These are phyloP conservation scores for Backusella tarrabulga DNA, from an alignment of 192 early-diverging fungal species.

Conservation along the genomic window DNA sequence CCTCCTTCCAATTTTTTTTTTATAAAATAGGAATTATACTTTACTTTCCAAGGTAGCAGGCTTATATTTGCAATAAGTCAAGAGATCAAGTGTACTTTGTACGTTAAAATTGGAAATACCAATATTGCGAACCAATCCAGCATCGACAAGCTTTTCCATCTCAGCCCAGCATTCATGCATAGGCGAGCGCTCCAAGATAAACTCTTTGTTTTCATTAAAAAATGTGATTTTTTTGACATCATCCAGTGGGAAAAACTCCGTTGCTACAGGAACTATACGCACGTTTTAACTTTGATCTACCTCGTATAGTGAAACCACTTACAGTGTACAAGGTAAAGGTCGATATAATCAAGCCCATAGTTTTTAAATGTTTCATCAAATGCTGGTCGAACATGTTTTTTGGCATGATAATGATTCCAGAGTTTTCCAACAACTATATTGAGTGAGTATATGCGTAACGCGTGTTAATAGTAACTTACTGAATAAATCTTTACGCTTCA, in stretches of 20 bases:
- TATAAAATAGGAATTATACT: not conserved
- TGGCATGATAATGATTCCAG: too few species aligned
- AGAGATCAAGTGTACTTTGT: constrained; percentile 45
- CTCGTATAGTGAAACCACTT: not conserved
- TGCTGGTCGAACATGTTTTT: too few species aligned
- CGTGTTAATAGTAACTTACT: not conserved
- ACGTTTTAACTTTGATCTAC: not conserved
- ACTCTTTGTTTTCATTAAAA: constrained; percentile 38
- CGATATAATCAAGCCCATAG: constrained; percentile 41
- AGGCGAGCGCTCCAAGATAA: constrained; percentile 40
- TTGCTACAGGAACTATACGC: constrained; percentile 21
- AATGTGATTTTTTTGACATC: constrained; percentile 40
- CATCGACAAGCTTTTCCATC: constrained; percentile 68
- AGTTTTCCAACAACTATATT: constrained; percentile 20
- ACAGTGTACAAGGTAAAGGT: constrained; percentile 49
- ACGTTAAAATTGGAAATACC: constrained; percentile 35
- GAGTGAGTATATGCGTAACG: not conserved
- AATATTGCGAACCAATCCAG: constrained; percentile 52
- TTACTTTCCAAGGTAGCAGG: constrained; percentile 64
- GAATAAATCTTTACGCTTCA: constrained; percentile 37
- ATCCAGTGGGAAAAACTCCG: constrained; percentile 40
- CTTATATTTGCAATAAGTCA: constrained; percentile 53
- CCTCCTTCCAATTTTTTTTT: too few species aligned
- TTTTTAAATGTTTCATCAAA: too few species aligned
- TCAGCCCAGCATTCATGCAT: constrained; percentile 64